A percentile compares a stretch with the other conserved stretches of the same genome.
Conservation (phyloP, 2,329 filamentous ascomycete genomes). For the Lecanicillium sp. region DNA sequence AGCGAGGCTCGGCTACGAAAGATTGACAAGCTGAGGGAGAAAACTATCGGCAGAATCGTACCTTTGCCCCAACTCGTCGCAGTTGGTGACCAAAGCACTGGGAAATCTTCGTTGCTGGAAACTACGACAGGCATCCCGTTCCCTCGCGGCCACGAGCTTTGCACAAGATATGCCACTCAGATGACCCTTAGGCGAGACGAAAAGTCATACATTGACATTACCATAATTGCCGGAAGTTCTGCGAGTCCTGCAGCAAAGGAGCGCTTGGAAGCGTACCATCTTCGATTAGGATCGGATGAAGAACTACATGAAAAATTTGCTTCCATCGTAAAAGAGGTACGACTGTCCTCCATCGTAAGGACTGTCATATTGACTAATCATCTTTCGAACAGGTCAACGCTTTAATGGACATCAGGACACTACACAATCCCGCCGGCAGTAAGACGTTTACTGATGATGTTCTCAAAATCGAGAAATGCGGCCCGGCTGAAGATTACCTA, state of each 20-base stretch:
- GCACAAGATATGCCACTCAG: slow-evolving; percentile 22
- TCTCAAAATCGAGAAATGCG: slow-evolving; percentile 31
- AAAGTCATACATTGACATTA: slow-evolving; percentile 26
- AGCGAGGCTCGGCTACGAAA: slow-evolving; percentile 12
- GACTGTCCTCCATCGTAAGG: slow-evolving; percentile 5
- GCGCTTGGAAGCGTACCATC: slow-evolving; percentile 7
- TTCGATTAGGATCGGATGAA: slow-evolving; percentile 33
- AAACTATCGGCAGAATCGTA: slow-evolving; percentile 16
- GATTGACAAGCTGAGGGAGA: slow-evolving; percentile 20
- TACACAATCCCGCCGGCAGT: slow-evolving; percentile 3
- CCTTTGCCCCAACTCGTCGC: slow-evolving; percentile 20
- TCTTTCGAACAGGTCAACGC: slow-evolving; percentile 26
- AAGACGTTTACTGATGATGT: slow-evolving; percentile 37
- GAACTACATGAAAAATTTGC: slow-evolving; percentile 36
- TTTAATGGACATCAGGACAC: slow-evolving; percentile 31
- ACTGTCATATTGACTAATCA: too few relatives aligned
- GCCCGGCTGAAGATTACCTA: slow-evolving; percentile 36
- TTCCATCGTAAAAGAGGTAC: slow-evolving; percentile 33
- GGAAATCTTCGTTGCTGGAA: slow-evolving; percentile 24
- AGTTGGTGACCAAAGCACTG: slow-evolving; percentile 24
- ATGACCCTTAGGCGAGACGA: slow-evolving; percentile 26
- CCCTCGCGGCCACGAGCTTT: slow-evolving; percentile 19
- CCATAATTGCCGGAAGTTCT: slow-evolving; percentile 29
- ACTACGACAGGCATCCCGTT: slow-evolving; percentile 24
- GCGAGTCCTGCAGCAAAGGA: slow-evolving; percentile 11